Percentiles rank a stretch among this genome's conserved stretches.
phyloP scores from a whole-genome alignment of 305 asterid species.

The Fraxinus ornus region DNA sequence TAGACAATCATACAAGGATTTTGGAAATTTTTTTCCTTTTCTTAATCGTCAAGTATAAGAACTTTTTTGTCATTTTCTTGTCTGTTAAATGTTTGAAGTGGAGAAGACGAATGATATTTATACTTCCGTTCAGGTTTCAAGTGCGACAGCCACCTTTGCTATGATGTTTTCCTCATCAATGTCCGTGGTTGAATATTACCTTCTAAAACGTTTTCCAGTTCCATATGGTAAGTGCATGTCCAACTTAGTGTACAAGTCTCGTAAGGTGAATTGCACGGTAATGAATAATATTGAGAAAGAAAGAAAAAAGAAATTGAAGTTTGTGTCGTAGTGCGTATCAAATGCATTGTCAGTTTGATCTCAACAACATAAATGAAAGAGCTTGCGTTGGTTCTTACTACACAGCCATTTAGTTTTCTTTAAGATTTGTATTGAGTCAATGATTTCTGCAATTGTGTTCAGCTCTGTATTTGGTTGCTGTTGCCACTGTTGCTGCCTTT shows the following conservation, averaged over 20 bases:
- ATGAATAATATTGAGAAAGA: neutral
- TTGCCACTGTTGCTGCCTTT: constrained; percentile 79
- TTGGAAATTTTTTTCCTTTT: neutral
- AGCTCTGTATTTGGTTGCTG: constrained; percentile 69
- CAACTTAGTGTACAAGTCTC: neutral
- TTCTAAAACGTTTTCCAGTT: constrained; percentile 85
- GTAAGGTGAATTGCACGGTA: neutral
- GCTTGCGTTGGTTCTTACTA: neutral
- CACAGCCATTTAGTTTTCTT: neutral
- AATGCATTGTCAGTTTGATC: neutral
- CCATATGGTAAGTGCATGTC: constrained; percentile 67
- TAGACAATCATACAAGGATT: neutral
- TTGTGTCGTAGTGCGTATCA: neutral
- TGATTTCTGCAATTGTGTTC: constrained; percentile 18
- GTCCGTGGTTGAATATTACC: constrained; percentile 96
- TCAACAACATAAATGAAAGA: neutral
- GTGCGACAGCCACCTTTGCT: constrained; percentile 95
- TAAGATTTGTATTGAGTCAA: neutral
- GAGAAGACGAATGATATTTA: neutral
- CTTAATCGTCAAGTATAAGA: neutral
- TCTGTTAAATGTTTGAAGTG: neutral
- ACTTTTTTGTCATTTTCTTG: neutral
- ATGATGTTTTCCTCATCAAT: constrained; percentile 98
- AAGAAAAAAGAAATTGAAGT: neutral
- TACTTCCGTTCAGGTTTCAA: constrained; percentile 68